Base-by-base conservation (phyloP, 1,139 yeast genomes). In the Groenewaldozyma sp. region DNA sequence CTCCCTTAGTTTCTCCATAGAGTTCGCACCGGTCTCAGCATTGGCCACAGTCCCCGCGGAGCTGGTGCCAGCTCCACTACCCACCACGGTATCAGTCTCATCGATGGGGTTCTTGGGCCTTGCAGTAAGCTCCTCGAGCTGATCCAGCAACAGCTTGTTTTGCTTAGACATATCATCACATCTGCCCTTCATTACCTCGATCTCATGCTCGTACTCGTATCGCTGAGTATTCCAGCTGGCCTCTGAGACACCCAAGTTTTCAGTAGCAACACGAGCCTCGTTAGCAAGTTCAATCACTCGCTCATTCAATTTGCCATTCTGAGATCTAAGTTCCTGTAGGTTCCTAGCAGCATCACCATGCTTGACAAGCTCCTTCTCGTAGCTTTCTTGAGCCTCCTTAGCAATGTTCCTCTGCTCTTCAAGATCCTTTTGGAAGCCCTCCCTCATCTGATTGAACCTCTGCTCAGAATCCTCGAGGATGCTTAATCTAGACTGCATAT, bases 81-180 rank as follows among this genome's bases (percentile, higher is more conserved):
- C 44, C 9, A 42, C 29, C 10, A 21, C 18, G 11, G 28, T 21
- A 13, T 16, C 37, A 1, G 28, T 34, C 10, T n/a, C 40, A 28
- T n/a, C 40, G 10, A 17, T 7, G 10, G 26, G 10, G 3, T n/a
- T 21, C 9, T 28, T 19, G 5, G 28, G 24, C 14, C 29, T 42
- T 17, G 35, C 37, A 35, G 41, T 44, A 20, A 42, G 38, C 14
- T 58, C 53, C 45, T 84, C 94, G 29, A 86, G 61, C 56, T 83
- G 94, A 48, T 77, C 79, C 50, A 81, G 71, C 24, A 84, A 64
- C 10, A 83, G 65, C 37, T 72, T 66, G 54, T 84, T 82, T 54
- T 84, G 94, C 18, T 74, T 68, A 24, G 73, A 65, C 36, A 82
- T 60, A 41, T 81, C 91, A 21, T 71, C 67, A 22, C 74, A 55